Conservation (phyloP, 352 stramenopile species). For the Sclerospora graminicola region DNA sequence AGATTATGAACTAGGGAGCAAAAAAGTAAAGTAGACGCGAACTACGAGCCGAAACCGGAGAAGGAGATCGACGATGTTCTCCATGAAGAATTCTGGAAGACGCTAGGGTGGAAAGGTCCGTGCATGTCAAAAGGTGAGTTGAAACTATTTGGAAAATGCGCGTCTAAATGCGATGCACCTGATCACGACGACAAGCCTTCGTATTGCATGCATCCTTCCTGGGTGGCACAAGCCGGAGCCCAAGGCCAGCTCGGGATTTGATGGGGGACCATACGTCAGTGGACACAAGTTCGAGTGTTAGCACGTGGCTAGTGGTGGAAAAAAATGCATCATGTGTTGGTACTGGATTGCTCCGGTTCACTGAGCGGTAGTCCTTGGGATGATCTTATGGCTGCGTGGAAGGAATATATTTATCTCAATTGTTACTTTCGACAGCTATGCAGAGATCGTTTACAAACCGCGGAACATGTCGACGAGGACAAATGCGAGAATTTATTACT, state of each 20-base stretch:
- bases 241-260: conserved; percentile 16
- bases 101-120: conserved; percentile 62
- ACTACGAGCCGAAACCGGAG: conserved; percentile 42
- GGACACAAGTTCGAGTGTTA: conserved; percentile 73
- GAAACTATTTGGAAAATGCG: conserved; percentile 57
- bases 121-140: conserved; percentile 43
- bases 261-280: conserved; percentile 43
- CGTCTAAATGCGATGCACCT: conserved; percentile 52
- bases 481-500: conserved; percentile 17
- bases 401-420: conserved; percentile 56
- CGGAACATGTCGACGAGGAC: conserved; percentile 36
- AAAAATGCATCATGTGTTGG: conserved; percentile 73
- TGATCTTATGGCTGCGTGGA: conserved; percentile 44
- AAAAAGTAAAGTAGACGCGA: conserved; percentile 38
- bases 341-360: conserved; percentile 70
- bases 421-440: conserved; percentile 46
- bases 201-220: conserved; percentile 46
- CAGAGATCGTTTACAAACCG: conserved; percentile 38
- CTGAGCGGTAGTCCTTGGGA: conserved; percentile 53
- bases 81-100: conserved; percentile 71
- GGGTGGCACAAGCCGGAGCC: conserved; percentile 44
- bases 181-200: conserved; percentile 55
- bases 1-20: conserved; percentile 34
- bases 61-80: conserved; percentile 59
- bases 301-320: conserved; percentile 34